phyloP scores from a whole-genome alignment of 176 grass and related monocot genomes.

The Triticum monococcum region DNA sequence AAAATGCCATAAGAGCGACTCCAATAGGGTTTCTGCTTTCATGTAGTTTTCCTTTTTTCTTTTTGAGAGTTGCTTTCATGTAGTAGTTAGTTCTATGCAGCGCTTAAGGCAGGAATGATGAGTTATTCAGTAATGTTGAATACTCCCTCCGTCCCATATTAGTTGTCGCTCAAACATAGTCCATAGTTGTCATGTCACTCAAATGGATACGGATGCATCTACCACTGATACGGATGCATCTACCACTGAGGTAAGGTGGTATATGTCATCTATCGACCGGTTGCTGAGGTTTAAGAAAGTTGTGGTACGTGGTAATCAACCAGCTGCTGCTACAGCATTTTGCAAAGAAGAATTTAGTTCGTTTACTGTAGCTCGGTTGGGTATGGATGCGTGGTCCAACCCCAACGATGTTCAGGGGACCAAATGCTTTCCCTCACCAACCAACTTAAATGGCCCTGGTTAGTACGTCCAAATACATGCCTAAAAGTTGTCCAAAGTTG shows the following conservation, averaged over 20 bases:
- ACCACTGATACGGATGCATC: too few species aligned
- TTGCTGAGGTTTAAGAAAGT: background rate
- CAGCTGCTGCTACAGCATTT: background rate
- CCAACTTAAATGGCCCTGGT: constrained; percentile 33
- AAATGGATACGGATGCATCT: too few species aligned
- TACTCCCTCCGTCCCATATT: too few species aligned
- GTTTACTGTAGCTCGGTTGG: background rate
- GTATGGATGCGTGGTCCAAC: constrained; percentile 10
- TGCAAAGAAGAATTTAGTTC: background rate
- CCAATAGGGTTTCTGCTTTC: background rate
- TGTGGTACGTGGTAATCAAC: background rate
- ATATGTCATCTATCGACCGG: background rate
- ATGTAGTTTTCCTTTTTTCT: too few species aligned
- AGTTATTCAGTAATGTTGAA: background rate
- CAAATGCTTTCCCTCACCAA: constrained; percentile 45
- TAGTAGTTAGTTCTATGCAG: too few species aligned
- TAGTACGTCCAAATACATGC: constrained; percentile 40
- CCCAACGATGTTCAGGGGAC: constrained; percentile 40
- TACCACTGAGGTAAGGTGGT: too few species aligned
- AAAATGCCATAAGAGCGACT: background rate
- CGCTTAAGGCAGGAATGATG: background rate
- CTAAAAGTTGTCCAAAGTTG: constrained; percentile 14
- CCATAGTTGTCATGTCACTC: too few species aligned
- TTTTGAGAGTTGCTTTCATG: too few species aligned
- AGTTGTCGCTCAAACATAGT: too few species aligned